phyloP scores from a whole-genome alignment of 306 rosid genomes.

The Ammopiptanthus mongolicus region DNA sequence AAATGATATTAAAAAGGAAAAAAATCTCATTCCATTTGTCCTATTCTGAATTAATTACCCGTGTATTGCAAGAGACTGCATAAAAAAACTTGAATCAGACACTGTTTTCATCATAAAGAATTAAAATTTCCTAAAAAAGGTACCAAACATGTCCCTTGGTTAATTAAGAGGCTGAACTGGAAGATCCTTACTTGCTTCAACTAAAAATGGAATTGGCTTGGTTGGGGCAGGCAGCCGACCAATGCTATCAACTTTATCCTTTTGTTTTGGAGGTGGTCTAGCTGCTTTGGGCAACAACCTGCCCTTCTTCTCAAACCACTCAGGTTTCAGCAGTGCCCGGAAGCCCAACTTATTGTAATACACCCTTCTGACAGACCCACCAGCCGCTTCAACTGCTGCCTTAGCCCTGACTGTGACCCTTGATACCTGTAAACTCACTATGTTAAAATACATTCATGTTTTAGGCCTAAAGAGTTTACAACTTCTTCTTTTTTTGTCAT shows the following conservation, averaged over 20 bases:
- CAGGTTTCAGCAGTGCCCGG: conserved; percentile 71
- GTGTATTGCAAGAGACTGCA: conserved; percentile 3
- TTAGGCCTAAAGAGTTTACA: not conserved
- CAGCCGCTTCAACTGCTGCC: conserved; percentile 88
- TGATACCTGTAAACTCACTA: conserved; percentile 55
- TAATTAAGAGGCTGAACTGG: conserved; percentile 28
- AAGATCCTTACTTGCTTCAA: conserved; percentile 33
- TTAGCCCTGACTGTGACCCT: conserved; percentile 91
- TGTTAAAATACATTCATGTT: conserved; percentile 6
- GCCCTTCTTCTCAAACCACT: conserved; percentile 98
- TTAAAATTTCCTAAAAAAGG: not conserved
- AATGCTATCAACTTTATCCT: conserved; percentile 77
- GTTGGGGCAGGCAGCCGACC: conserved; percentile 95
- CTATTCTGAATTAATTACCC: not conserved
- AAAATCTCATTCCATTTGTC: conserved; percentile 8
- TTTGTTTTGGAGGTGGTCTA: conserved; percentile 90
- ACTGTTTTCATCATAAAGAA: not conserved
- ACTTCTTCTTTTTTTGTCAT: too few species aligned
- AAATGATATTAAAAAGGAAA: not conserved
- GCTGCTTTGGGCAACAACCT: conserved; percentile 90
- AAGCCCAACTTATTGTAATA: conserved; percentile 85
- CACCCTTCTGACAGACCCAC: conserved; percentile 86
- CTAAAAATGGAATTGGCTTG: conserved; percentile 75
- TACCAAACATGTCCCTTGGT: conserved; percentile 5
- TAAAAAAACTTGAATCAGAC: conserved; percentile 6